Evolutionary conservation across 495 filamentous ascomycete species (phyloP), one percentile per base, ranked within the genome.

Genomic region (Neurospora sp.): DNA sequence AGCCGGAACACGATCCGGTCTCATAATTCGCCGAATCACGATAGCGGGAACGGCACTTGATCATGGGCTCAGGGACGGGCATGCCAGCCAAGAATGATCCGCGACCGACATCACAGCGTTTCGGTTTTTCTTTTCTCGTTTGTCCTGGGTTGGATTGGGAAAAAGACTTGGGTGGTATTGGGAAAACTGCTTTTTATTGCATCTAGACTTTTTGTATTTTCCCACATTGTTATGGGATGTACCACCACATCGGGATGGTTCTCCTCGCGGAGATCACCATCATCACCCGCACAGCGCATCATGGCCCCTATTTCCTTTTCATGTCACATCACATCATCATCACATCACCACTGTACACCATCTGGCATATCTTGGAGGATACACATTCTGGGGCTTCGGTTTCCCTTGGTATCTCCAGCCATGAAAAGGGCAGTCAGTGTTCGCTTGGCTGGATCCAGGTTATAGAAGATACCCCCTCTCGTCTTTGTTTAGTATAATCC

Each of bases 401-500:
- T 46, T 41, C 39, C 39, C 16, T 71, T 35, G 70, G 70, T 39
- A 71, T 23, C 39, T 41, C 31, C 23, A 71, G 75, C 74, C 73
- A 73, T 80, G 78, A 39, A 75, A 75, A 78, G 76, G 76, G 78
- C 69, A 78, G 76, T 77, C 77, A 75, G 73, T 73, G 75, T 74
- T 76, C 74, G 76, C 78, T 83, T 81, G 84, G 76, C 84, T 85
- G 84, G 84, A 77, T 80, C 83, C 83, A 82, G 80, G 78, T 82
- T 66, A 81, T 83, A 83, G 81, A 85, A 83, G 82, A 83, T 83
- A 83, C 82, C 82, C 83, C 82, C 78, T 78, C 54, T 66, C 54
- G 54, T 76, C 77, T 73, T 75, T 75, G 72, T 70, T 75, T 41
- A 85, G 83, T 72, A 35, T 82, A 84, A 66, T 66, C 54, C 54